Evolutionary conservation across 495 filamentous ascomycete genomes (phyloP), one percentile per base, ranked within the genome.

Genomic region (Podospora sp.): DNA sequence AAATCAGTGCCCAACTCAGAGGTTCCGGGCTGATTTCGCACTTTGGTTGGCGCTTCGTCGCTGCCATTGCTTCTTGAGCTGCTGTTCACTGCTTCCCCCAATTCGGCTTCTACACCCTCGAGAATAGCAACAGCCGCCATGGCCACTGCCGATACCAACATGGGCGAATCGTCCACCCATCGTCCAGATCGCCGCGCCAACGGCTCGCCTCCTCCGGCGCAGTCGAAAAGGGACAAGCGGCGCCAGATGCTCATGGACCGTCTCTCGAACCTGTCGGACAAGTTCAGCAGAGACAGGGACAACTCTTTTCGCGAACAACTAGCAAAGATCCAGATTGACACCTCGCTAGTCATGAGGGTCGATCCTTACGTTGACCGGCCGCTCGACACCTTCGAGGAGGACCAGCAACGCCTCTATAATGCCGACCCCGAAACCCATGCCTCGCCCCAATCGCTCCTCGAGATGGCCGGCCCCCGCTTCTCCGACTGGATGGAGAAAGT

Each of bases 221-320:
- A 76, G 67, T 92, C 93, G 4, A 99, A 99, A 82, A 87, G 92
- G 71, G 94, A 98, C 81, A 95, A 96, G 75, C 87, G 91, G 66
- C 89, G 94, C 62, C 90, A 90, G 65, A 84, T 86, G 60, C 84
- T 98, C 61, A 83, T 86, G 29, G 94, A 96, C 46, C 88, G 89
- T 35, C 85, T 97, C 25, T 81, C 84, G 21, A 84, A 89, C 55
- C 86, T 97, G 69, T 88, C 88, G 25, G 86, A 86, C 60, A 86
- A 88, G 67, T 93, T 96, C 80, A 84, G 86, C 63, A 88, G 90
- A 63, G 92, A 96, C 73, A 88, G 91, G 60, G 92, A 97, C 73
- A 81, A 83, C 53, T 86, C 93, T 70, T 99, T 96, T 78, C 90
- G 93, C 61, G 90, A 94, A 71, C 92, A 97, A 76, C 84, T 98